Percentiles rank a stretch among this genome's conserved stretches.
phyloP scores from a whole-genome alignment of 306 rosid genomes.

The Fragaria ananassa region DNA sequence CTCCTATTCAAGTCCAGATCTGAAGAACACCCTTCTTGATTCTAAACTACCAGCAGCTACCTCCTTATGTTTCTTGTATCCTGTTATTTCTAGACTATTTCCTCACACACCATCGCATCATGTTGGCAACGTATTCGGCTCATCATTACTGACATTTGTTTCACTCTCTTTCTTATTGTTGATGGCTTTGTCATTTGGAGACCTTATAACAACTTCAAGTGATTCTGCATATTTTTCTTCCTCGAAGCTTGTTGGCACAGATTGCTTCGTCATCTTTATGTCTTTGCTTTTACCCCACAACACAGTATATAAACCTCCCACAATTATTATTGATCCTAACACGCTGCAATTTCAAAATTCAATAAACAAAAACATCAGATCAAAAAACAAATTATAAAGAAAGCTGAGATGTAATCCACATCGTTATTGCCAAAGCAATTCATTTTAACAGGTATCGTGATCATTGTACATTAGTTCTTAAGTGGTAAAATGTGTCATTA shows the following conservation, averaged over 20 bases:
- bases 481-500: too few relatives aligned
- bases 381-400: too few relatives aligned
- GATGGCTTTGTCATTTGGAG: background rate
- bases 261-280: slow-evolving; percentile 28
- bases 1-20: too few relatives aligned
- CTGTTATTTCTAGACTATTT: too few relatives aligned
- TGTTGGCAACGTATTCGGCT: background rate
- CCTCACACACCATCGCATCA: background rate
- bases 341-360: slow-evolving; percentile 13
- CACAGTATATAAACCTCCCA: slow-evolving; percentile 39
- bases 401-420: too few relatives aligned
- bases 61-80: too few relatives aligned
- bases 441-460: too few relatives aligned
- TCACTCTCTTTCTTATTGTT: background rate
- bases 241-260: slow-evolving; percentile 3
- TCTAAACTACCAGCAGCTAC: too few relatives aligned
- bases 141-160: background rate
- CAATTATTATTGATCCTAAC: slow-evolving; percentile 38
- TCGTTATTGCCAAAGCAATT: too few relatives aligned
- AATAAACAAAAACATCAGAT: background rate
- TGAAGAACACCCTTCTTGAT: too few relatives aligned
- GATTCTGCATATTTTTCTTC: background rate
- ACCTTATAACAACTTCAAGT: background rate
- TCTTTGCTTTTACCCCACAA: slow-evolving; percentile 57
- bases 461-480: too few relatives aligned